A percentile compares a stretch with the other conserved stretches of the same genome.
Conservation (phyloP, 2,329 filamentous ascomycete species). For the Colletotrichum brevisporum region DNA sequence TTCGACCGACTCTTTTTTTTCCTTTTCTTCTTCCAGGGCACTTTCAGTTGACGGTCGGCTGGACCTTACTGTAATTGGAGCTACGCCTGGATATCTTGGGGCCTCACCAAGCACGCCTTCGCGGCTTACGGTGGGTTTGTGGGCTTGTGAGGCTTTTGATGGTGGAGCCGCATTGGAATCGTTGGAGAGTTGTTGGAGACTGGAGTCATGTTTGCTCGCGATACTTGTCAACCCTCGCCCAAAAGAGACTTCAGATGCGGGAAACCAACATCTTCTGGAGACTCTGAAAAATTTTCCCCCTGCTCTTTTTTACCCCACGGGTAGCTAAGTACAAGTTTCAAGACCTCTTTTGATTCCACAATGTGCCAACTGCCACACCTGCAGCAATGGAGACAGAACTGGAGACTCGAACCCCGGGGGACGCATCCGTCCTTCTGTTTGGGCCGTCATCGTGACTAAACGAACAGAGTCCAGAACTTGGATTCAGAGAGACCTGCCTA, state of each 20-base stretch:
- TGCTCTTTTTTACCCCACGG: conserved; percentile 14
- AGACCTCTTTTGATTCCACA: neutral
- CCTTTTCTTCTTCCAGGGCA: neutral
- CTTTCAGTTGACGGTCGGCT: too few relatives aligned
- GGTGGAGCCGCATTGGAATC: conserved; percentile 8
- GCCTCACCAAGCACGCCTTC: too few relatives aligned
- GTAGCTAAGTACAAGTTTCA: neutral
- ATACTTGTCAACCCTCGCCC: too few relatives aligned
- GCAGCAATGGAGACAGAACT: conserved; percentile 21
- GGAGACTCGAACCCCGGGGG: too few relatives aligned
- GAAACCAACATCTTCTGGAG: neutral
- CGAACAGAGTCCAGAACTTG: neutral
- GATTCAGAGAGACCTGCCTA: neutral
- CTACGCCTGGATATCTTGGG: too few relatives aligned
- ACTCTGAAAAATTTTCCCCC: neutral
- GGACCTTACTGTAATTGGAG: too few relatives aligned
- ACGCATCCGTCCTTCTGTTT: too few relatives aligned
- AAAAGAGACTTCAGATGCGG: too few relatives aligned
- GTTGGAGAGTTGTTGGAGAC: conserved; percentile 1
- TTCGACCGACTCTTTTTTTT: conserved; percentile 5
- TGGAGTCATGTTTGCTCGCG: conserved; percentile 1
- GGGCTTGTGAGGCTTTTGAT: neutral
- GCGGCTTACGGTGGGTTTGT: neutral
- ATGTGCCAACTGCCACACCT: conserved; percentile 30
- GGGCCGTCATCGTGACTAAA: too few relatives aligned